These are phyloP conservation scores for Clitopilus hobsonii DNA, from an alignment of 768 basidiomycete species.

Conservation along the genomic window DNA sequence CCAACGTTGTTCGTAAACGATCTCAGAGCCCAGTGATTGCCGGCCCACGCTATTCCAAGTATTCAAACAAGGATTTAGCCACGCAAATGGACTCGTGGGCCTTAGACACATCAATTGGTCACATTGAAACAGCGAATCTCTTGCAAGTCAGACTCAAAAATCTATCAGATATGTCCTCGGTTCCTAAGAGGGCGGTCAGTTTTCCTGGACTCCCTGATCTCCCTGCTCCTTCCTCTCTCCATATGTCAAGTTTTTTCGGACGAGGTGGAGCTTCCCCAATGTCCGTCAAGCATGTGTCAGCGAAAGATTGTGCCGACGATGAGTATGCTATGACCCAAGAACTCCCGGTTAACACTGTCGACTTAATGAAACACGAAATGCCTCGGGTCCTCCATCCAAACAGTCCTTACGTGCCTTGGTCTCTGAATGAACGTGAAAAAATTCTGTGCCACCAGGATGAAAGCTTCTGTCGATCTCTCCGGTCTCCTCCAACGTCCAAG, in stretches of 20 bases:
- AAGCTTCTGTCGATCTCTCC: neutral
- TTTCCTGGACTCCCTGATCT: conserved; percentile 22
- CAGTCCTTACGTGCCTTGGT: conserved; percentile 54
- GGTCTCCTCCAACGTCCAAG: too few species aligned
- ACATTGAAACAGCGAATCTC: neutral
- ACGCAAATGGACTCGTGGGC: neutral
- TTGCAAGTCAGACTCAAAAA: neutral
- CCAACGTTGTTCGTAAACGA: neutral
- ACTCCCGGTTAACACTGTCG: neutral
- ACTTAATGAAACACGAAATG: conserved; percentile 9
- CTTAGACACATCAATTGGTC: neutral
- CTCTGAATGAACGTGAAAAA: conserved; percentile 15
- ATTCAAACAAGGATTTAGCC: neutral
- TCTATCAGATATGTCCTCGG: too few species aligned
- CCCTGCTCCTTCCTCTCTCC: conserved; percentile 31
- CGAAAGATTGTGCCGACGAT: too few species aligned
- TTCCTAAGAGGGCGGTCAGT: neutral
- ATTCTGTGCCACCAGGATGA: neutral
- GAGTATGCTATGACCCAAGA: conserved; percentile 2
- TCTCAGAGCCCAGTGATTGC: neutral
- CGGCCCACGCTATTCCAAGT: neutral
- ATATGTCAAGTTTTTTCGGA: conserved; percentile 34
- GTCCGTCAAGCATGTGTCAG: neutral
- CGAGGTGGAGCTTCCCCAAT: neutral
- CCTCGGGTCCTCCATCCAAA: conserved; percentile 44